These are phyloP conservation scores for Capniomyces stellatus DNA, from an alignment of 371 early-diverging fungal species.

Conservation along the genomic window DNA sequence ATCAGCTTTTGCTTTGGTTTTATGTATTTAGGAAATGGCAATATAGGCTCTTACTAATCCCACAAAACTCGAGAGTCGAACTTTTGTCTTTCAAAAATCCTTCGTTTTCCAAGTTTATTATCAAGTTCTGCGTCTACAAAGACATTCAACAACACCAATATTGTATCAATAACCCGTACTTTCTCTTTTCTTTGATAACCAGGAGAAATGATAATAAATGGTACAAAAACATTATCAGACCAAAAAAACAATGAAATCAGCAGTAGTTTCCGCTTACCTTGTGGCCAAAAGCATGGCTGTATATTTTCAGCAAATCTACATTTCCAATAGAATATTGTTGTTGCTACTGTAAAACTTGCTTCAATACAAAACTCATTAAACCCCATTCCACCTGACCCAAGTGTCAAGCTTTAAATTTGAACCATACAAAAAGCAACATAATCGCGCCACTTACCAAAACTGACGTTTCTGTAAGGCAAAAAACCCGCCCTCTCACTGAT, in stretches of 20 bases:
- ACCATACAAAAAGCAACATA: no score
- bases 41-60: conserved; percentile 16
- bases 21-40: no score
- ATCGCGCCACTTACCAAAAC: conserved; percentile 5
- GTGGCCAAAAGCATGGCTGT: conserved; percentile 65
- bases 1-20: no score
- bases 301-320: conserved; percentile 63
- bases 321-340: no score
- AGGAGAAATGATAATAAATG: not conserved
- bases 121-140: conserved; percentile 43
- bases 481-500: conserved; percentile 42
- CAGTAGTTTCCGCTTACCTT: conserved; percentile 24
- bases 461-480: conserved; percentile 42
- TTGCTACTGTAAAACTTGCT: no score
- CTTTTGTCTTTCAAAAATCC: conserved; percentile 39
- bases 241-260: no score
- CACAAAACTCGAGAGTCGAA: conserved; percentile 7
- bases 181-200: not conserved
- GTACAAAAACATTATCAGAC: no score
- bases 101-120: conserved; percentile 70
- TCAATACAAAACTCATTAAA: no score
- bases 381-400: no score
- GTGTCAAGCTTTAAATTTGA: no score
- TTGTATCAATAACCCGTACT: not conserved
- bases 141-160: not conserved